A percentile compares a stretch with the other conserved stretches of the same genome.
Conservation (phyloP, 345 rosid genomes). For the Eutrema yunnanense region DNA sequence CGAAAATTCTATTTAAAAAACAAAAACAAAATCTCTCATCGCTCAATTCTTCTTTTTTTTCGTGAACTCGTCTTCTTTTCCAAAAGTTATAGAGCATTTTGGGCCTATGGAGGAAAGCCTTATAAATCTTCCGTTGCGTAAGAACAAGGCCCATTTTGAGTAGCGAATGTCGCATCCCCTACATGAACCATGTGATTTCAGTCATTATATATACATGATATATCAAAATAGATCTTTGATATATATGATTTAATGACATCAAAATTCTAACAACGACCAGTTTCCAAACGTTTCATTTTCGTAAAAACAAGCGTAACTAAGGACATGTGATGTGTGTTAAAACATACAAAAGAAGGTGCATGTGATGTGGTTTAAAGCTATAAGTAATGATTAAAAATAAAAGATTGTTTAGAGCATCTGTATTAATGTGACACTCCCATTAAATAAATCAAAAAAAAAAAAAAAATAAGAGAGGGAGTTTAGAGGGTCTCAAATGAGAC, state of each 20-base stretch:
- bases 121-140: background rate
- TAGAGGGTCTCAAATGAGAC: too few species aligned
- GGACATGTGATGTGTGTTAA: slow-evolving; percentile 16
- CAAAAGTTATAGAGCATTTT: background rate
- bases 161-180: background rate
- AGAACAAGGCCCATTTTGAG: slow-evolving; percentile 10
- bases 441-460: too few species aligned
- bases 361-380: slow-evolving; percentile 13
- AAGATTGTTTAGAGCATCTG: background rate
- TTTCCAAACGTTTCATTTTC: background rate
- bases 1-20: background rate
- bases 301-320: background rate
- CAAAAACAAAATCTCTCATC: background rate
- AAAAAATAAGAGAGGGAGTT: too few species aligned
- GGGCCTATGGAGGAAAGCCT: slow-evolving; percentile 5
- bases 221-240: background rate
- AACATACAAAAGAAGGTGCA: slow-evolving; percentile 13
- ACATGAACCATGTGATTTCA: slow-evolving; percentile 11
- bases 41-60: background rate
- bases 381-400: background rate
- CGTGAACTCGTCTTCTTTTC: background rate
- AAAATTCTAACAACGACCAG: background rate
- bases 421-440: too few species aligned
- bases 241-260: background rate
- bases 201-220: background rate